These are phyloP conservation scores for Candida sithepensis DNA, from an alignment of 805 yeast genomes.

Conservation along the genomic window DNA sequence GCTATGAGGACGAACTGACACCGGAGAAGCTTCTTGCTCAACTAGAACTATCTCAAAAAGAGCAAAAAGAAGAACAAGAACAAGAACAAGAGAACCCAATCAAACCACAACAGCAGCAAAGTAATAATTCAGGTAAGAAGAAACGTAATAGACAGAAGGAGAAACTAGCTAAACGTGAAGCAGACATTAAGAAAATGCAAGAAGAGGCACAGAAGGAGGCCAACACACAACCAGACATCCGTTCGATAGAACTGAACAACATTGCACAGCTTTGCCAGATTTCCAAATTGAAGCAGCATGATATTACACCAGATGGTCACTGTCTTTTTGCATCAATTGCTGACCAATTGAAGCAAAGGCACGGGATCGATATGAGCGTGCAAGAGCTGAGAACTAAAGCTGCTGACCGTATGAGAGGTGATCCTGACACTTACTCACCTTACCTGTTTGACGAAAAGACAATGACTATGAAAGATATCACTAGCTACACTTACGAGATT, in stretches of 20 bases:
- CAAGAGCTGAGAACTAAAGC: slow-evolving; percentile 60
- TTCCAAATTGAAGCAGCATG: slow-evolving; percentile 51
- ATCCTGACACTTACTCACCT: slow-evolving; percentile 74
- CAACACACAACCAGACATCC: slow-evolving; percentile 55
- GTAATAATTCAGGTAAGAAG: slow-evolving; percentile 20
- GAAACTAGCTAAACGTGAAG: slow-evolving; percentile 70
- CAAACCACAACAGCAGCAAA: slow-evolving; percentile 13
- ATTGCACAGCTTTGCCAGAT: slow-evolving; percentile 50
- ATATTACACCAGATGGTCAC: slow-evolving; percentile 89
- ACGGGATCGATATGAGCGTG: slow-evolving; percentile 35
- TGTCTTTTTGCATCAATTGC: slow-evolving; percentile 84
- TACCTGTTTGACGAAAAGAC: slow-evolving; percentile 80
- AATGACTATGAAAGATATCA: slow-evolving; percentile 58
- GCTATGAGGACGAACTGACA: slow-evolving; percentile 44
- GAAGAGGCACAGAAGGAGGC: slow-evolving; percentile 75
- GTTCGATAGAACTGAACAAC: slow-evolving; percentile 68
- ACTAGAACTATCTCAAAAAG: slow-evolving; percentile 38
- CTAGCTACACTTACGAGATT: slow-evolving; percentile 63
- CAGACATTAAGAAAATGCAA: slow-evolving; percentile 56
- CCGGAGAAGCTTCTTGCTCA: slow-evolving; percentile 69
- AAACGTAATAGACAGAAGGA: slow-evolving; percentile 84
- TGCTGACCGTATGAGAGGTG: slow-evolving; percentile 57
- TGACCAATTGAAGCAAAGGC: slow-evolving; percentile 68
- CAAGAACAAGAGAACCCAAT: slow-evolving; percentile 15
- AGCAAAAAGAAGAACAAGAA: slow-evolving; percentile 22